These are phyloP conservation scores for Syzygium aqueum DNA, from an alignment of 345 rosid genomes.

Conservation along the genomic window DNA sequence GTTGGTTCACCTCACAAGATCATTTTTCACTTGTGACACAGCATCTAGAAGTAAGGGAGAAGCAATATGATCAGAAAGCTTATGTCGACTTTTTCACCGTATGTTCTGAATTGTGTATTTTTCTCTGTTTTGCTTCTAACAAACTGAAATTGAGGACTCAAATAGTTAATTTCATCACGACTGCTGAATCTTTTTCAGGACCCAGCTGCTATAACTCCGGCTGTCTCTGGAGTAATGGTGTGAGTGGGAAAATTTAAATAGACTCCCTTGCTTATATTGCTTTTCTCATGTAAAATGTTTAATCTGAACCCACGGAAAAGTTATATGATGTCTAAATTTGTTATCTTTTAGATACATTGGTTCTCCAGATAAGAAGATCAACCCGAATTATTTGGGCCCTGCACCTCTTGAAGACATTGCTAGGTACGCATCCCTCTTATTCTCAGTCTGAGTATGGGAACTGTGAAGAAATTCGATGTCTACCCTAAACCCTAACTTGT, in stretches of 20 bases:
- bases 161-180: neutral
- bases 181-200: constrained; percentile 43
- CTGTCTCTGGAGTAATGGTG: constrained; percentile 78
- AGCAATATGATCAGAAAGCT: constrained; percentile 86
- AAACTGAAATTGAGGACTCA: neutral
- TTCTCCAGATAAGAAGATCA: constrained; percentile 65
- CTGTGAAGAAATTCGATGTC: neutral
- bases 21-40: constrained; percentile 11
- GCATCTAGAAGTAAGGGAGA: constrained; percentile 84
- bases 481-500: neutral
- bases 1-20: neutral
- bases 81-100: constrained; percentile 76
- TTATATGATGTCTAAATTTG: neutral
- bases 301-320: neutral
- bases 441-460: neutral
- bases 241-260: constrained; percentile 22
- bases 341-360: constrained; percentile 55
- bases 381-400: constrained; percentile 73
- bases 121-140: neutral
- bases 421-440: constrained; percentile 28
- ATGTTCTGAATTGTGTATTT: constrained; percentile 8
- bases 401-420: constrained; percentile 75
- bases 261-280: neutral
- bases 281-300: neutral
- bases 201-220: constrained; percentile 43